Conservation (phyloP, 2,329 filamentous ascomycete species). For the Celoporthe dispersa region DNA sequence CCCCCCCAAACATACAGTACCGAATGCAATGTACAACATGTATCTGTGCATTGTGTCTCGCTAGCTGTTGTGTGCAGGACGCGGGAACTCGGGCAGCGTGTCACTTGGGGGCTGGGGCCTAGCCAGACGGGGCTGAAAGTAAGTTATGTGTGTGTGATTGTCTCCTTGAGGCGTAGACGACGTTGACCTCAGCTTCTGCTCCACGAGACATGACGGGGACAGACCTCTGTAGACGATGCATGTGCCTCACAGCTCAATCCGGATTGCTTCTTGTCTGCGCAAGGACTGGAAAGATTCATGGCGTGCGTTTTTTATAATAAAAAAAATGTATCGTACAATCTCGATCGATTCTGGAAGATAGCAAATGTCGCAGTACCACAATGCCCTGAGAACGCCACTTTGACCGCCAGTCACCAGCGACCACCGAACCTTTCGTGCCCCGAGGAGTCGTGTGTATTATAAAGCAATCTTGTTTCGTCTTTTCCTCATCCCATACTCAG, state of each 20-base stretch:
- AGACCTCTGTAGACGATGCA: neutral
- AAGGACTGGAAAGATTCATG: neutral
- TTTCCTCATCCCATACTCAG: neutral
- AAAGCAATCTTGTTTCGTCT: neutral
- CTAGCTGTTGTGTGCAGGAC: neutral
- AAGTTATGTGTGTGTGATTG: neutral
- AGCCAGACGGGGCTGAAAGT: neutral
- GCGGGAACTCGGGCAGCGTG: neutral
- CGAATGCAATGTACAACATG: neutral
- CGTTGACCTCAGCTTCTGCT: neutral
- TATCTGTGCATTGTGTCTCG: neutral
- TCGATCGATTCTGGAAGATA: constrained; percentile 9
- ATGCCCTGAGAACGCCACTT: constrained; percentile 25
- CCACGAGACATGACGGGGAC: neutral
- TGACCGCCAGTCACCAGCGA: constrained; percentile 9
- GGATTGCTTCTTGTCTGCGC: neutral
- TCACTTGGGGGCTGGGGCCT: neutral
- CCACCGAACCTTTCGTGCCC: neutral
- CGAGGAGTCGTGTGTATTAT: constrained; percentile 2
- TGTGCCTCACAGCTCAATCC: neutral
- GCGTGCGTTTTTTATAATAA: neutral
- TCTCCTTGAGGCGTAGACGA: neutral
- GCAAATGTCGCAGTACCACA: constrained; percentile 12
- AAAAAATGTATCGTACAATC: constrained; percentile 24
- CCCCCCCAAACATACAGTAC: neutral